Conservation (phyloP, 305 asterid species). For the Fraxinus sp. region DNA sequence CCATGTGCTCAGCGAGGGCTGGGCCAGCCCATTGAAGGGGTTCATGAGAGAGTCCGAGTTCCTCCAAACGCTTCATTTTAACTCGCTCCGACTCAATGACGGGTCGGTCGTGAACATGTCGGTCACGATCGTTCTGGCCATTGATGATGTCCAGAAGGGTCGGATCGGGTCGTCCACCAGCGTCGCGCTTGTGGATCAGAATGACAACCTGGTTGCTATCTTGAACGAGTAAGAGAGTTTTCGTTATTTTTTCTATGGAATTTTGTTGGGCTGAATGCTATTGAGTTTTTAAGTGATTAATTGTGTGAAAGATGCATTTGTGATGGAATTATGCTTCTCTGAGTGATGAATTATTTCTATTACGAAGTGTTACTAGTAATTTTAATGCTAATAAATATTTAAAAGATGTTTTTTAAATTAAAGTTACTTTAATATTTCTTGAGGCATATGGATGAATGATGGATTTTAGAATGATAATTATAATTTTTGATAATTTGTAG, state of each 20-base stretch:
- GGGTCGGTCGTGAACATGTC: constrained; percentile 90
- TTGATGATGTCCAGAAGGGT: constrained; percentile 65
- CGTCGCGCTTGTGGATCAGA: constrained; percentile 67
- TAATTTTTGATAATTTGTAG: background rate
- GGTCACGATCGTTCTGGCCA: constrained; percentile 85
- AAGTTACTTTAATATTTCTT: background rate
- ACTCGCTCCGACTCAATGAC: constrained; percentile 65
- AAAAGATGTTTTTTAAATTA: background rate
- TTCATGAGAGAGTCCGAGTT: constrained; percentile 93
- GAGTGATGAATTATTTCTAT: background rate
- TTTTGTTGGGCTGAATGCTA: background rate
- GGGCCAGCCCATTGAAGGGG: constrained; percentile 96
- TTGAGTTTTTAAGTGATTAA: background rate
- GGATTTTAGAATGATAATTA: background rate
- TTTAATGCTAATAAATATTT: background rate
- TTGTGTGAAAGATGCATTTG: background rate
- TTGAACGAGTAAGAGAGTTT: constrained; percentile 64
- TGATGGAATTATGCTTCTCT: background rate
- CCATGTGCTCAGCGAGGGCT: constrained; percentile 93
- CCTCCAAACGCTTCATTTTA: constrained; percentile 98
- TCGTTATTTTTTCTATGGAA: background rate
- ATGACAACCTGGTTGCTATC: constrained; percentile 51
- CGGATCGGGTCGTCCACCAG: constrained; percentile 52
- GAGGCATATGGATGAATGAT: background rate
- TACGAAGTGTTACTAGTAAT: background rate